Evolutionary conservation across 2,329 filamentous ascomycete species (phyloP).

Genomic region (Colletotrichum sp.): DNA sequence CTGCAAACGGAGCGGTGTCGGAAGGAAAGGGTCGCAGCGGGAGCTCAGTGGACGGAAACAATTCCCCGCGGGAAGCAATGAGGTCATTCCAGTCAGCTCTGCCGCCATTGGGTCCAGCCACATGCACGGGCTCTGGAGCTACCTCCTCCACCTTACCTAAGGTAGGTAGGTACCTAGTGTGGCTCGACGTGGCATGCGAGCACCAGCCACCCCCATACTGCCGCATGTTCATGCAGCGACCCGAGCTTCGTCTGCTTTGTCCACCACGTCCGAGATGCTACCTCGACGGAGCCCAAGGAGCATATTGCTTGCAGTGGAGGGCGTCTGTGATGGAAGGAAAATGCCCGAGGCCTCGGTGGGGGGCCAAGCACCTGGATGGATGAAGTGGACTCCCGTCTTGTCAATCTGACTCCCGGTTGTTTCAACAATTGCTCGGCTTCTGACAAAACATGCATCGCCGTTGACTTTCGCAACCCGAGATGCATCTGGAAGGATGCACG

Average conservation of each 20-base stretch:
- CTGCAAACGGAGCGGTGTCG: conserved; percentile 18
- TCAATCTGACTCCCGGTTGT: background rate
- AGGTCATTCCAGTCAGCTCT: conserved; percentile 6
- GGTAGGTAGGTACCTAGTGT: background rate
- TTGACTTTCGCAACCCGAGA: background rate
- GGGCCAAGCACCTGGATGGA: background rate
- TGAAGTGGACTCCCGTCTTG: background rate
- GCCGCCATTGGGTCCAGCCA: conserved; percentile 9
- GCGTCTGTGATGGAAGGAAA: background rate
- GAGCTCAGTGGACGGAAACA: background rate
- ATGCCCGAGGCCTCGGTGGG: background rate
- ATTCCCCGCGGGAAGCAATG: background rate
- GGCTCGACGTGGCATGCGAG: background rate
- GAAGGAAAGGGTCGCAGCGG: background rate
- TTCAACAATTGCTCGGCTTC: background rate
- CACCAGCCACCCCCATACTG: conserved; percentile 17
- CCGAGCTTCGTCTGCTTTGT: conserved; percentile 1
- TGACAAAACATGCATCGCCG: background rate
- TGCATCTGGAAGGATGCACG: background rate
- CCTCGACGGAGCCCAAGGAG: background rate
- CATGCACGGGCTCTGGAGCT: background rate
- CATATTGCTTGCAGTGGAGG: background rate
- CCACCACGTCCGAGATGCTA: background rate
- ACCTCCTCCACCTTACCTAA: background rate
- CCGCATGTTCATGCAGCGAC: background rate